Base-by-base conservation (phyloP, 345 rosid genomes). In the Citrus unshiu region DNA sequence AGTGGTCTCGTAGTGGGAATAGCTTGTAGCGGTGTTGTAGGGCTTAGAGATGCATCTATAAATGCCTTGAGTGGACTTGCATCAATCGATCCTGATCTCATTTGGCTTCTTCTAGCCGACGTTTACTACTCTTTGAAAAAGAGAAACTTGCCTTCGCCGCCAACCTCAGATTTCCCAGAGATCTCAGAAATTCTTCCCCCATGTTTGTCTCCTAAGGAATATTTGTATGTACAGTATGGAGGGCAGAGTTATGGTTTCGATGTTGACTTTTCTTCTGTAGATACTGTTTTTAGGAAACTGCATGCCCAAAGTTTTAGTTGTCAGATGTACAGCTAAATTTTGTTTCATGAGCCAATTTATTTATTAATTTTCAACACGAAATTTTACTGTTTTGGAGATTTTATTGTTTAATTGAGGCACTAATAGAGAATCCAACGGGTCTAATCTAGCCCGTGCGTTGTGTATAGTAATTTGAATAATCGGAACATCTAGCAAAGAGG, bases 51-150 rank as follows among this genome's bases (percentile, higher is more conserved):
- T 82, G 90, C 97, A 7, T 87, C 93, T 18, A 62, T 91, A 66
- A 89, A 89, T 73, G 97, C 99, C 1, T 75, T 96, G 73, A 78
- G 59, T 29, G 99, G 94, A 72, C 94, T 96, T 51, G 94, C 97
- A 21, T 82, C 85, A 30, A 78, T 96, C 3, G 98, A 96, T 82
- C 85, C 98, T 37, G 99, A 96, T 85, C 95, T 96, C 51, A 84
- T 95, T 25, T 92, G 99, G 98, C 88, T 96, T 79, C 93, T 94
- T 63, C 78, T 96, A 75, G 94, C 97, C 0, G 99, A 96, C 75
- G 92, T 94, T 58, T 91, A 94, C 78, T 94, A 83, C 85, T 81
- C 97, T 30, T 35, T 84, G 79, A 88, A 87, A 90, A 88, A 80
- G 86, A 87, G 79, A 70, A 82, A 85, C 64, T 22, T 79, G 51